Percentiles rank a stretch among this genome's conserved stretches.
Conservation (phyloP, 495 filamentous ascomycete species). For the Neurospora sp. region DNA sequence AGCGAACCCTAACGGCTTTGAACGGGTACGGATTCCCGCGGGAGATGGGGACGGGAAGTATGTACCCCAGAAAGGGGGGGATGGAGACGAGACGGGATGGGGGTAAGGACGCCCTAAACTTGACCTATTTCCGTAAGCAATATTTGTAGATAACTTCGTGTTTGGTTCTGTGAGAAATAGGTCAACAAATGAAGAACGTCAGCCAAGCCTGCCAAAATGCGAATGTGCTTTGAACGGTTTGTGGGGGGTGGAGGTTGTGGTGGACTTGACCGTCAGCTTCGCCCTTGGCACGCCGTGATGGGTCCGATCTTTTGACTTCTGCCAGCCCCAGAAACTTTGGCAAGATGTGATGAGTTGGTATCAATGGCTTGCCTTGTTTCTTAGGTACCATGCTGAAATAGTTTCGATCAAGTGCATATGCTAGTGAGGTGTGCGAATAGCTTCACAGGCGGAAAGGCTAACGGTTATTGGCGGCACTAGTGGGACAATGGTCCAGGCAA, state of each 20-base stretch:
- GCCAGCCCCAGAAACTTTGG: neutral
- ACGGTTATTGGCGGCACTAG: neutral
- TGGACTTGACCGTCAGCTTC: neutral
- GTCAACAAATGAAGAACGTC: neutral
- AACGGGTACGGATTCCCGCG: neutral
- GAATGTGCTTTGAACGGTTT: neutral
- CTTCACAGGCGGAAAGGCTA: neutral
- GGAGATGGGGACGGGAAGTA: too few relatives aligned
- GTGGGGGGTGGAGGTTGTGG: neutral
- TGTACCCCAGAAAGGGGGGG: too few relatives aligned
- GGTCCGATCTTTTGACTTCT: neutral
- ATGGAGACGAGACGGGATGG: too few relatives aligned
- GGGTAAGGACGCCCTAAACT: too few relatives aligned
- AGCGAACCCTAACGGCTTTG: neutral
- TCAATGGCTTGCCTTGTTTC: too few relatives aligned
- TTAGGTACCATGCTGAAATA: too few relatives aligned
- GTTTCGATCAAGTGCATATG: neutral
- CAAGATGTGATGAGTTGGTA: neutral
- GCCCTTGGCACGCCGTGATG: neutral
- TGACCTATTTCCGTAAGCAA: neutral
- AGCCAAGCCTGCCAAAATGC: neutral
- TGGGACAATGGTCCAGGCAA: too few relatives aligned
- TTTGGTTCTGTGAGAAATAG: neutral
- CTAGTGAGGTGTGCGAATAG: neutral
- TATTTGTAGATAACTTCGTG: neutral